Evolutionary conservation across 192 early-diverging fungal genomes (phyloP).

Genomic region (Backusella australiensis): DNA sequence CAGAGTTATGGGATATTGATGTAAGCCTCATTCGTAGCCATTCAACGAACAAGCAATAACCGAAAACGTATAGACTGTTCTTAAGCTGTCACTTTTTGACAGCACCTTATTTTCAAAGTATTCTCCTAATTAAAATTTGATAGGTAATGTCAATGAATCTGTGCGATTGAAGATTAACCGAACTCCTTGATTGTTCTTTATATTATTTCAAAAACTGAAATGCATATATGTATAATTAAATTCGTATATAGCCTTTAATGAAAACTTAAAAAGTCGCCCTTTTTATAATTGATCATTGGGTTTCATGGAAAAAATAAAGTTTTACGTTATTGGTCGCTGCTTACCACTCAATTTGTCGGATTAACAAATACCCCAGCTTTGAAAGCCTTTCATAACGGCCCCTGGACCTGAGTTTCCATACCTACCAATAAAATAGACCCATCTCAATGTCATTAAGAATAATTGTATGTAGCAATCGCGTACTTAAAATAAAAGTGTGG

Average conservation of each 20-base stretch:
- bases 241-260: background rate
- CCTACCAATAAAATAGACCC: background rate
- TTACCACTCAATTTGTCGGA: background rate
- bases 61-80: no score
- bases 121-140: no score
- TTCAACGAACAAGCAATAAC: no score
- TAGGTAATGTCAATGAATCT: no score
- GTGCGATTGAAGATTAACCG: background rate
- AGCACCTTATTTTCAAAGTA: no score
- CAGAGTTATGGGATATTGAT: no score
- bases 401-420: background rate
- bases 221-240: background rate
- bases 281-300: no score
- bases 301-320: background rate
- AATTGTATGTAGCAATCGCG: no score
- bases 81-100: no score
- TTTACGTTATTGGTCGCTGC: background rate
- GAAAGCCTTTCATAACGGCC: background rate
- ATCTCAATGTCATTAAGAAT: no score
- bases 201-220: background rate
- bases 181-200: background rate
- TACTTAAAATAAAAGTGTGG: no score
- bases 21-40: no score
- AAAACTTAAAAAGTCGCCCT: background rate
- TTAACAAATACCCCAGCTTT: background rate